Conservation (phyloP, 257 asterid genomes). For the Rauvolfia tetraphylla region DNA sequence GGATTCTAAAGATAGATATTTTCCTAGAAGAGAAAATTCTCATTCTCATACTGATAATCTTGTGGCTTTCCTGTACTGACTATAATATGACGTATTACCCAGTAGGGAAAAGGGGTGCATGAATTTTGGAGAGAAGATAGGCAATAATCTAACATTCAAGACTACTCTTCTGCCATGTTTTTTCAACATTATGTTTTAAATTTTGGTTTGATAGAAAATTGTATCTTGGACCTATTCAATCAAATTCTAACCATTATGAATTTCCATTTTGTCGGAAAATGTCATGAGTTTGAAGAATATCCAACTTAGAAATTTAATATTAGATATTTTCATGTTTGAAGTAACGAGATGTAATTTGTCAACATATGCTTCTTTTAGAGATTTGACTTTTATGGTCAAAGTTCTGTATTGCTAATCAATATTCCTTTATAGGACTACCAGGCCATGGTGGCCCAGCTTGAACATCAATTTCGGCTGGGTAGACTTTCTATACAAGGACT, state of each 20-base stretch:
- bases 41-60: neutral
- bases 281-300: neutral
- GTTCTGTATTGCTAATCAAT: neutral
- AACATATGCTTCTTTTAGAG: neutral
- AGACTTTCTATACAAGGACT: constrained; percentile 93
- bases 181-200: neutral
- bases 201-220: neutral
- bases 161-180: neutral
- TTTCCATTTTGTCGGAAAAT: neutral
- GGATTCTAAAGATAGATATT: neutral
- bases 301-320: neutral
- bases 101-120: neutral
- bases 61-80: neutral
- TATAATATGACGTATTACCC: neutral
- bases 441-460: constrained; percentile 98
- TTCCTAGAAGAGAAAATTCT: neutral
- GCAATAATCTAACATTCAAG: neutral
- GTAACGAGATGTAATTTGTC: neutral
- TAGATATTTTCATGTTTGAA: neutral
- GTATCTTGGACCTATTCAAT: neutral
- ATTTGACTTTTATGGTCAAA: neutral
- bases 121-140: neutral
- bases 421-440: constrained; percentile 66
- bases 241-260: neutral
- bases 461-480: constrained; percentile 92